A percentile compares a stretch with the other conserved stretches of the same genome.
phyloP scores from a whole-genome alignment of 23 red algal species.

The Gracilaria vermiculophylla region DNA sequence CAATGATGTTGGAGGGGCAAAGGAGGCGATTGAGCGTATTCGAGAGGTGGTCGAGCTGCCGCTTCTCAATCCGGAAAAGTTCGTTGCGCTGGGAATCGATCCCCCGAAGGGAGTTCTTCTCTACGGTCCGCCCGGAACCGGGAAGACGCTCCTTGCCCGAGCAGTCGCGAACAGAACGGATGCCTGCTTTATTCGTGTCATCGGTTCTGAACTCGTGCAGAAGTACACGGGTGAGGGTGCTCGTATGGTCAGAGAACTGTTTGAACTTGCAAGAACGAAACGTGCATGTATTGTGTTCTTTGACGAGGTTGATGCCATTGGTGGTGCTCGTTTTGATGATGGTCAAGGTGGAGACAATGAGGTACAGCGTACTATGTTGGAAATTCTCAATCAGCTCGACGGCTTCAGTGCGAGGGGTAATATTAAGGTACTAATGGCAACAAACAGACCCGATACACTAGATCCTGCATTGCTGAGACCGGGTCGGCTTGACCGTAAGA shows the following conservation, averaged over 20 bases:
- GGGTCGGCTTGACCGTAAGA: constrained; percentile 97
- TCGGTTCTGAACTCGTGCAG: constrained; percentile 98
- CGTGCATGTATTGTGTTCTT: constrained; percentile 99
- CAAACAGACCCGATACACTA: constrained; percentile 96
- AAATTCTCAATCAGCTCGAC: constrained; percentile 99
- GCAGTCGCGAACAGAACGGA: constrained; percentile 98
- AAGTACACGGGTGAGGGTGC: constrained; percentile 99
- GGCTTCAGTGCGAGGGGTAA: constrained; percentile 98
- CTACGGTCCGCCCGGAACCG: constrained; percentile 97
- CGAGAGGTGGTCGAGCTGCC: constrained; percentile 99
- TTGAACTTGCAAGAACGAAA: constrained; percentile 96
- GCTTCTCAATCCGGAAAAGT: constrained; percentile 96
- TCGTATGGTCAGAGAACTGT: constrained; percentile 98
- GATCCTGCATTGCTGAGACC: constrained; percentile 97
- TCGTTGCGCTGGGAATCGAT: constrained; percentile 95
- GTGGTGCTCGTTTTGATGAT: constrained; percentile 98
- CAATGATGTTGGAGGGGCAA: constrained; percentile 92
- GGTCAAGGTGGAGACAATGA: constrained; percentile 98
- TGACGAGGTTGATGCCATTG: constrained; percentile 98
- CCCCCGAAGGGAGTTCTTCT: constrained; percentile 98
- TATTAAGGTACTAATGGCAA: constrained; percentile 99
- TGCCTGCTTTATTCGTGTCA: constrained; percentile 97
- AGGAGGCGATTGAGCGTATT: constrained; percentile 96
- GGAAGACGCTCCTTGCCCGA: constrained; percentile 95
- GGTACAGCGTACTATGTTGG: constrained; percentile 99